Evolutionary conservation across 2,329 filamentous ascomycete species (phyloP).

Genomic region (Arachnomyces sp.): DNA sequence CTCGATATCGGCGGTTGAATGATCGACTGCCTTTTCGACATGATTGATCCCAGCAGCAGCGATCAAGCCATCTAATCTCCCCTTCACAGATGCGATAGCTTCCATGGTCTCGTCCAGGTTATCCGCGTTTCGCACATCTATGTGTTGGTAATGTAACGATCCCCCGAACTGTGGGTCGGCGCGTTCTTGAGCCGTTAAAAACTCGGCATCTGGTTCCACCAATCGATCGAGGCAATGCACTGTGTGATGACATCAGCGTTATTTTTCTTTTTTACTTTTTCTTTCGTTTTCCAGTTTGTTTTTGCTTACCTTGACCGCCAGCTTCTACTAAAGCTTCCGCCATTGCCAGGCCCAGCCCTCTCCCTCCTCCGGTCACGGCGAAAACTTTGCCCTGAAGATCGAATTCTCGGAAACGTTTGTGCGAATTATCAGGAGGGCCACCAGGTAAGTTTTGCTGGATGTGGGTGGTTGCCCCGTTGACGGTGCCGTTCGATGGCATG

Average conservation of each 20-base stretch:
- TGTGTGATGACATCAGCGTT: conserved; percentile 11
- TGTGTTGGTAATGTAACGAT: conserved; percentile 38
- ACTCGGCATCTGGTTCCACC: conserved; percentile 37
- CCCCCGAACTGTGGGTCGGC: conserved; percentile 30
- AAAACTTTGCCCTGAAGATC: conserved; percentile 35
- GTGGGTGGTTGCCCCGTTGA: conserved; percentile 12
- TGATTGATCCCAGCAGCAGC: conserved; percentile 39
- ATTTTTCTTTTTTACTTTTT: too few species aligned
- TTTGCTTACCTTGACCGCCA: conserved; percentile 36
- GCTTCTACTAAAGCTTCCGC: conserved; percentile 42
- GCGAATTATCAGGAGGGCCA: conserved; percentile 16
- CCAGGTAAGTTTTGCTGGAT: conserved; percentile 26
- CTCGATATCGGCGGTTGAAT: conserved; percentile 33
- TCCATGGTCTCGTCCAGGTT: conserved; percentile 29
- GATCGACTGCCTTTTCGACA: conserved; percentile 33
- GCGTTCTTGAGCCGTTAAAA: conserved; percentile 31
- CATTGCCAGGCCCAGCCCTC: conserved; percentile 39
- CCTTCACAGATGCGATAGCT: conserved; percentile 26
- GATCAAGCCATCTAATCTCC: conserved; percentile 35
- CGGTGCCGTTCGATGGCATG: too few species aligned
- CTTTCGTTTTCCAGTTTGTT: background rate
- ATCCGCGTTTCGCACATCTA: conserved; percentile 39
- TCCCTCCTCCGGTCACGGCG: conserved; percentile 37
- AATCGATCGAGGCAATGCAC: conserved; percentile 44
- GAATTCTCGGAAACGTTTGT: conserved; percentile 35